Evolutionary conservation across 1,284 basidiomycete species (phyloP), one percentile per base, ranked within the genome.

Genomic region (Wallemia mellicola): DNA sequence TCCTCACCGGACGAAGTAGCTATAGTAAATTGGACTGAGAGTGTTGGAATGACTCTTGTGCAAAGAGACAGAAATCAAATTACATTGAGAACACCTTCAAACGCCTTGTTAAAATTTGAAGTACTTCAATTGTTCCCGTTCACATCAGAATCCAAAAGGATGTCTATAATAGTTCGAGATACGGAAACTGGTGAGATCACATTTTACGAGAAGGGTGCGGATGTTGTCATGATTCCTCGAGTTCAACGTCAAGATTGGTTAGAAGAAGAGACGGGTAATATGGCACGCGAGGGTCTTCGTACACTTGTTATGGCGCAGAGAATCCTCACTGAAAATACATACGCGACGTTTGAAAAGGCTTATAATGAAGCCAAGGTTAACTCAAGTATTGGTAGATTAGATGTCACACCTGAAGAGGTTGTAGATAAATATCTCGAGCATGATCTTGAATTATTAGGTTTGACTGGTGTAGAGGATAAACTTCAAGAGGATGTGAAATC

Each of bases 1-100:
- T 92, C 89, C 0, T 96, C 91, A 0, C 94, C 94, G 0, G 94
- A 99, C 67, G 94, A 99, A 73, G 94, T 96, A 28, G 94, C 94
- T 58, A 96, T 99, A 64, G 92, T 99, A n/a, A 79, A 81, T 64
- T 98, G 88, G 88, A 96, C 92, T 1, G 83, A 88, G 65, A 89
- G 86, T 0, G 83, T 98, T 61, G 92, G 92, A 0, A 74, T 98
- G 2, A 84, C 83, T 0, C 78, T 99, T 24, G 77, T 81, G 14
- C 81, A 81, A 65, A 83, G 94, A 15, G 88, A 94, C 67, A 84
- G 94, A 32, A 86, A 81, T 0, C 77, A 76, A 22, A 92, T 98
- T 68, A 79, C 82, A 22, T 71, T 95, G 2, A 79, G 79, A 62
- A 79, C 80, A 0, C 80, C 83, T 0, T 69, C 75, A 1, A 82